phyloP scores from a whole-genome alignment of 495 filamentous ascomycete species.

The Penicillium paxilli region DNA sequence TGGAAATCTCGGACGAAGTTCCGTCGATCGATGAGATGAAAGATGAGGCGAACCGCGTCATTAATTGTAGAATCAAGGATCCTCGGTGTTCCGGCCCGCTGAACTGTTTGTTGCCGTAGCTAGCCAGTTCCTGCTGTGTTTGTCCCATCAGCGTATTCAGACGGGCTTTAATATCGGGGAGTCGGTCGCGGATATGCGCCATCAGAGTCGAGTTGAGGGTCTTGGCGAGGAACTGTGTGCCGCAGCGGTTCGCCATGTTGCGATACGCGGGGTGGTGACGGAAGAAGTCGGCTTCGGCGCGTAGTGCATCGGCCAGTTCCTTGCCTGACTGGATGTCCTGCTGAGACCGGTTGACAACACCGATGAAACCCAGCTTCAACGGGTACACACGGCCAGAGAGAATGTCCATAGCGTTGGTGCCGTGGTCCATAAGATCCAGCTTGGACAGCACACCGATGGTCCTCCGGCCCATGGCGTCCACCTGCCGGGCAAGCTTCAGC shows the following conservation, averaged over 20 bases:
- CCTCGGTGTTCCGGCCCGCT: slow-evolving; percentile 96
- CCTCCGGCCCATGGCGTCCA: slow-evolving; percentile 89
- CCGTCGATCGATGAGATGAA: slow-evolving; percentile 99
- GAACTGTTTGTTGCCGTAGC: slow-evolving; percentile 97
- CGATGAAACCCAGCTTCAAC: slow-evolving; percentile 95
- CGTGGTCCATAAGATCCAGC: slow-evolving; percentile 98
- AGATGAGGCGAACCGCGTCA: slow-evolving; percentile 96
- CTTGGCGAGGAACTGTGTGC: slow-evolving; percentile 94
- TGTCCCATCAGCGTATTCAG: slow-evolving; percentile 99
- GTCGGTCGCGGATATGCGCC: slow-evolving; percentile 90
- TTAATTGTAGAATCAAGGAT: slow-evolving; percentile 90
- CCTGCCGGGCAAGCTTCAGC: slow-evolving; percentile 93
- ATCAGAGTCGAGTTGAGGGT: slow-evolving; percentile 93
- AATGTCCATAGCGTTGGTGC: slow-evolving; percentile 97
- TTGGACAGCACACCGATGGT: slow-evolving; percentile 98
- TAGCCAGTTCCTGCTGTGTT: slow-evolving; percentile 97
- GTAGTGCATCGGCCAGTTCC: slow-evolving; percentile 82
- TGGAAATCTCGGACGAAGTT: slow-evolving; percentile 97
- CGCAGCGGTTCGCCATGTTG: slow-evolving; percentile 91
- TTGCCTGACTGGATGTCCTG: slow-evolving; percentile 98
- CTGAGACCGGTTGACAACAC: slow-evolving; percentile 96
- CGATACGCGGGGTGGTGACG: slow-evolving; percentile 94
- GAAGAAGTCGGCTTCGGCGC: slow-evolving; percentile 93
- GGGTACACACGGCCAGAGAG: slow-evolving; percentile 95
- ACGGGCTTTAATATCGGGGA: slow-evolving; percentile 97